Evolutionary conservation across 305 asterid species (phyloP), one percentile per base, ranked within the genome.

Genomic region (Fraxinus angustifolia): DNA sequence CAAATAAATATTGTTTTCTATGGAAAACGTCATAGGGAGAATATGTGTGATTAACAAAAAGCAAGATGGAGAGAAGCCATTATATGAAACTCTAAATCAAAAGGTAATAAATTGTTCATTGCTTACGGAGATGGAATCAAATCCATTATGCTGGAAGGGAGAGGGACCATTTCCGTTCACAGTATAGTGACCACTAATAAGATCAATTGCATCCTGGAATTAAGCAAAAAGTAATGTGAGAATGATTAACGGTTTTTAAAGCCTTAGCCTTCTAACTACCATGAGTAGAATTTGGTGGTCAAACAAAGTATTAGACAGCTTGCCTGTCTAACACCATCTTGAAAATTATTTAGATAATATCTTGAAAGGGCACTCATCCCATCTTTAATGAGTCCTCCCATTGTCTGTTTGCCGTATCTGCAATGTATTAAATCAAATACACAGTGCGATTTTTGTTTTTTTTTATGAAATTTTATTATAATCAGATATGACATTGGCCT

Each of bases 331-430:
- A 83, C 78, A 7, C 92, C 92, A 78, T 89, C 92, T 81, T 89
- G 92, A 71, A 89, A 89, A 82, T 96, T 96, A 84, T 94, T 92
- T 75, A 96, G 87, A 85, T 88, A 96, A 85, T 96, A 96, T 93
- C 99, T 92, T 76, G 97, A 93, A 82, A 96, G 82, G 83, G 98
- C 94, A 82, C 98, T 96, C 92, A 96, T 87, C 76, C 98, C 99
- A 85, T 94, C 99, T 88, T 91, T 86, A 83, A 96, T 88, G 45
- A 91, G 79, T 77, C 99, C 99, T 58, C 91, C 75, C 91, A 94
- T 81, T 3, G 99, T 96, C 87, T 94, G 99, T 84, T 90, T 96
- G 76, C 99, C 99, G 36, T 91, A 96, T 85, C 99, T 96, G 94
- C 85, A 81, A 75, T 58, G 36, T 67, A 31, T 56, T 80, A 77